Base-by-base conservation (phyloP, 2,329 filamentous ascomycete species). In the Periconia macrospinosa region DNA sequence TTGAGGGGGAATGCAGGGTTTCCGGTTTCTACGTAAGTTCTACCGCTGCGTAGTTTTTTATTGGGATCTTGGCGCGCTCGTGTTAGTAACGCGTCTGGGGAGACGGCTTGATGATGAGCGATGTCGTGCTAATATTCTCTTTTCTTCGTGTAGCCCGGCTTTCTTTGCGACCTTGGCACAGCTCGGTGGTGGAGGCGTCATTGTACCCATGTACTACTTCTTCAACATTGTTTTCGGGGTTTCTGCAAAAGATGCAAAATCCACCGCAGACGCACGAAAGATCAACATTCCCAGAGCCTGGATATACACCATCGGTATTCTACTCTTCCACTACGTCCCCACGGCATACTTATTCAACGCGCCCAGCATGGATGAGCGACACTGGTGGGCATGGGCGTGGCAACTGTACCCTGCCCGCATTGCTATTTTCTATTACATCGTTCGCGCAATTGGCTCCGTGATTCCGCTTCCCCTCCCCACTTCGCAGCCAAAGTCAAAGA, bases 341-440 rank as follows among this genome's bases (percentile, higher is more conserved):
- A 17, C 49, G 2, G 15, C 35, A 7, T 45, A 27, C 18, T 52
- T 60, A 19, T 53, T 56, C 45, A 40, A 52, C 23, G 45, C 54
- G 9, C 41, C 55, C 3, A 49, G n/a, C 2, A 41, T 55, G 8
- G 49, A 58, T 35, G 30, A 19, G 1, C 47, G 56, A 10, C 58
- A 60, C 44, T 58, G 51, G 35, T 60, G 58, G 58, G 54, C 54
- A 1, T 60, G 58, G 58, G 46, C 54, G 14, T 60, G 58, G 58
- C 58, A 60, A 43, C 48, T 60, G 1, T 60, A 53, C 30, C 45
- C 51, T 5, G 49, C 56, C 6, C 49, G 58, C 8, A 53, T 60
- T 3, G 30, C 47, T n/a, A 9, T 58, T 5, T 37, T 40, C 2
- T 58, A 58, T 40, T 53, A 52, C 20, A n/a, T 41, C 15, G 18